Evolutionary conservation across 108 stramenopile species (phyloP), one percentile per base, ranked within the genome.

Genomic region (Cyclotella kingstonii): DNA sequence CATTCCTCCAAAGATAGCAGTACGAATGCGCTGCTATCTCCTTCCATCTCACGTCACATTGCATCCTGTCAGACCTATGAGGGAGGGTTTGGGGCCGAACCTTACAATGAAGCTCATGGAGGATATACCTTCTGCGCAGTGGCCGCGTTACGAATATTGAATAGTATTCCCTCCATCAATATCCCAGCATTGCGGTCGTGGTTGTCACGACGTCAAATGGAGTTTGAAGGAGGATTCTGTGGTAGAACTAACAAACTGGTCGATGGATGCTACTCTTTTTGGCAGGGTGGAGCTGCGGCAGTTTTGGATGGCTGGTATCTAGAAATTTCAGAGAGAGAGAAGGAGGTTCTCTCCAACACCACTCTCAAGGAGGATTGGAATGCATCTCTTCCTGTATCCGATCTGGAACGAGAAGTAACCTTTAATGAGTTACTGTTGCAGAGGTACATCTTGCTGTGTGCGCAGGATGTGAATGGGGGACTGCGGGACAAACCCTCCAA

Each of bases 201-300:
- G 97, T 60, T 98, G 38, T 69, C 79, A 33, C 61, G 79, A 22
- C 69, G 95, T 14, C 98, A 99, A 73, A 86, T 89, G 84, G 52
- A 66, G 3, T 89, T 77, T 45, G 98, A 98, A 79, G 96, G 97
- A 7, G 98, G 97, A 5, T 99, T 98, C 66, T 86, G 81, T 21
- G 99, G 99, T 3, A 80, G 99, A 8, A 81, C 93, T 21, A 98
- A 98, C 78, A 99, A 99, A 66, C 78, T 99, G 18, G 99, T 98
- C 10, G 99, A 99, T 67, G 97, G 96, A 0, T 99, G 99, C 72
- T 99, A 99, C 68, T 91, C 89, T 1, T 99, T 97, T 69, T 99
- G 99, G 99, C 96, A 97, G 79, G 99, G 97, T 6, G 96, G 88
- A 17, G 82, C 91, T n/a, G 48, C 78, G 26, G 86, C 88, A 0